Base-by-base conservation (phyloP, 805 yeast species). In the Cyberlindnera maritima region DNA sequence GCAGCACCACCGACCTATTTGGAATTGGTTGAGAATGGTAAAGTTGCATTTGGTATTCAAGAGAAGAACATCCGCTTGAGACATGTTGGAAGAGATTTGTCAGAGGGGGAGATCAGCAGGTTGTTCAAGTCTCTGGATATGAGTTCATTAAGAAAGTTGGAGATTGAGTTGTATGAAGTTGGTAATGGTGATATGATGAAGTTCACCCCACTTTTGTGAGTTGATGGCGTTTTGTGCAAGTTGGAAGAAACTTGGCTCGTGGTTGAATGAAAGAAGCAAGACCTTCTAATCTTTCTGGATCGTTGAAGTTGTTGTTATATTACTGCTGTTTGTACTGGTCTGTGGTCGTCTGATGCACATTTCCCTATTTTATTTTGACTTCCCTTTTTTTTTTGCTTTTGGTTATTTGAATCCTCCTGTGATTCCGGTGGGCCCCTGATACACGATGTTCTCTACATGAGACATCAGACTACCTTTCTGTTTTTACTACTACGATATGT, bases 11-110 rank as follows among this genome's bases (percentile, higher is more conserved):
- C 98, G 2, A 83, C 94, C 0, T 68, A 83, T 34, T 59, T 75
- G 25, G 98, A 91, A 64, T 66, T 91, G n/a, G 57, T 89, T 12
- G 87, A 85, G 47, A 90, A 89, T 61, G 89, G 88, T 14, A 80
- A 79, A 45, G 70, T 75, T 42, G 86, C 91, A 20, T 91, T 91
- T 41, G 59, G 55, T 4, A 48, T 54, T 29, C 50, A 53, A n/a
- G 46, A 40, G 11, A 54, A 54, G 28, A 47, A 46, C 38, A 33
- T 57, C 15, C 46, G 64, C 31, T 39, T 60, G 41, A 53, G 51
- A 36, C 39, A 40, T 29, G 40, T 50, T 14, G 56, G 53, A 1
- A 36, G 36, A 3, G 59, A 59, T 10, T 38, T 59, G 2, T 17
- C 41, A 1, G 54, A 53, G 39, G 46, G 49, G 31, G 48, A 48